Base-by-base conservation (phyloP, 805 yeast genomes). In the Candida sphagnicola region DNA sequence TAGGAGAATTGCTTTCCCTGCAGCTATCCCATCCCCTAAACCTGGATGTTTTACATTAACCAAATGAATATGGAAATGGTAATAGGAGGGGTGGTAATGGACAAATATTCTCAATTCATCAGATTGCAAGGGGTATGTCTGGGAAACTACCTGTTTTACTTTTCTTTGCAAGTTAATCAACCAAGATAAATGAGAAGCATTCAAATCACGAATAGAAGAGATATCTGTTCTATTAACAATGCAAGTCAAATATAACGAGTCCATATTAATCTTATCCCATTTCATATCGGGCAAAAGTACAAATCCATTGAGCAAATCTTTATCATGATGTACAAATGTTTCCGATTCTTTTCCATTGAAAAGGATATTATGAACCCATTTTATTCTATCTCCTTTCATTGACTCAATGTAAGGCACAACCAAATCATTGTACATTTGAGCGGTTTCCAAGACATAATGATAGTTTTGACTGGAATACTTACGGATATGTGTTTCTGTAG, bases 51-150 rank as follows among this genome's bases (percentile, higher is more conserved):
- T 70, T 4, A 85, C 70, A 51, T 85, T 83, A 14, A 88, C 95
- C 13, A 87, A 82, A 57, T 93, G 99, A 13, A 93, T 74, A 56
- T 93, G 99, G 68, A 93, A 83, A 54, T 93, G 98, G 55, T 93
- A 93, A 59, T 91, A 93, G 0, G 96, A 85, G 0, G 99, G 99
- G 48, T 90, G 98, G 59, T 93, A 85, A 65, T 93, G 99, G 35
- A 93, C 74, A 54, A 85, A 93, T 1, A 89, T 56, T 41, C 95
- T 74, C 48, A 93, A 57, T 48, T 80, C 75, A 53, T 83, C 82
- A 0, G 64, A 49, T 2, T 49, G 57, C 10, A 88, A 49, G 0
- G 78, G 62, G 41, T 42, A 68, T 40, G 46, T 57, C 25, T 54
- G 52, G 18, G 48, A 38, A 4, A 86, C 75, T 2, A 74, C 72